phyloP scores from a whole-genome alignment of 345 rosid species.

The Arabis hirsuta region DNA sequence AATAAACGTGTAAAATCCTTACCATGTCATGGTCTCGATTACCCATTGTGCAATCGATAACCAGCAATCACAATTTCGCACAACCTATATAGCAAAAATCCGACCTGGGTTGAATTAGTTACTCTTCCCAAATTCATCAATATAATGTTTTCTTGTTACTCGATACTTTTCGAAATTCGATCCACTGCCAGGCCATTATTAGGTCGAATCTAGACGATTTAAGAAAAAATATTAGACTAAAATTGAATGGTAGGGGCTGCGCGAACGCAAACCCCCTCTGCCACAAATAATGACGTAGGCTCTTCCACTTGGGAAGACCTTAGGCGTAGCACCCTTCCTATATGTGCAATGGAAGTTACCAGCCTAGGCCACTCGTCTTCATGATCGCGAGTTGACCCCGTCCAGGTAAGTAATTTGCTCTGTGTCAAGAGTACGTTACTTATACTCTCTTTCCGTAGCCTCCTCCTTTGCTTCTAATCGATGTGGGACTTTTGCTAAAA shows the following conservation, averaged over 20 bases:
- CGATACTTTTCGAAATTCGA: too few relatives aligned
- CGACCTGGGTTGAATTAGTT: too few relatives aligned
- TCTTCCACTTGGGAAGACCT: conserved; percentile 58
- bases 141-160: too few relatives aligned
- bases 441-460: background rate
- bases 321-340: conserved; percentile 45
- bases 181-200: too few relatives aligned
- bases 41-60: too few relatives aligned
- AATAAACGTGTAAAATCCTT: background rate
- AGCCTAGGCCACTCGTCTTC: conserved; percentile 45
- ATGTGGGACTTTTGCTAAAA: conserved; percentile 30
- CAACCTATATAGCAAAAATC: too few relatives aligned
- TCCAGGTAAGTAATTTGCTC: conserved; percentile 42
- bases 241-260: conserved; percentile 49
- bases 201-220: too few relatives aligned
- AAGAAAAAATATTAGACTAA: too few relatives aligned
- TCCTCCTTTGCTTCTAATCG: background rate
- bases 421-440: rapidly evolving
- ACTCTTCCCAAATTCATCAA: too few relatives aligned
- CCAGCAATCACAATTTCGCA: too few relatives aligned
- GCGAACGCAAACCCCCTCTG: conserved; percentile 65
- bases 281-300: conserved; percentile 69
- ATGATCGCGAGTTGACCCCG: conserved; percentile 47
- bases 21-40: too few relatives aligned
- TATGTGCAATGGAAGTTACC: conserved; percentile 46